Conservation (phyloP, 2,329 filamentous ascomycete species). For the Teratosphaeria epicoccoides region DNA sequence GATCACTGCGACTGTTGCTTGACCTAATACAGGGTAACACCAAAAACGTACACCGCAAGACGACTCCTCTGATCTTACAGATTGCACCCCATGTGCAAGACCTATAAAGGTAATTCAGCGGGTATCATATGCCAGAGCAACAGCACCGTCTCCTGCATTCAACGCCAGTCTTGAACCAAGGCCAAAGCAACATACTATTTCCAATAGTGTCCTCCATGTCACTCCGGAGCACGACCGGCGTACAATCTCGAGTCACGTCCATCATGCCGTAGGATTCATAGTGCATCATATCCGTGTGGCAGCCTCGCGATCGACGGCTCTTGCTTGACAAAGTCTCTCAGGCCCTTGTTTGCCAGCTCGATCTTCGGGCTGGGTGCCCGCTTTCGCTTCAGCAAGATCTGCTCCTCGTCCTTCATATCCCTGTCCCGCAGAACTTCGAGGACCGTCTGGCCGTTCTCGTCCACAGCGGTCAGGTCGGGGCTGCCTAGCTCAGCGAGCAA, state of each 20-base stretch:
- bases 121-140: neutral
- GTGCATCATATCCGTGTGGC: neutral
- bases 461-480: conserved; percentile 42
- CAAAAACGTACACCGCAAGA: no score
- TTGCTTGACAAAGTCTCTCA: conserved; percentile 3
- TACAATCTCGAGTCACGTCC: neutral
- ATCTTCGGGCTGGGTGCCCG: conserved; percentile 1
- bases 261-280: neutral
- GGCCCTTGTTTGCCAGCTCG: neutral
- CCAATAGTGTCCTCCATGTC: neutral
- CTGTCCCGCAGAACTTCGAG: conserved; percentile 48
- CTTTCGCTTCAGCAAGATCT: conserved; percentile 9
- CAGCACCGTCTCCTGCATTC: neutral
- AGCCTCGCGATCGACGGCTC: neutral
- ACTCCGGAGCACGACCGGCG: neutral
- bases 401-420: conserved; percentile 44
- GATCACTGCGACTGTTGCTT: no score
- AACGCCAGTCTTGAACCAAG: no score
- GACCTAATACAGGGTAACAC: no score
- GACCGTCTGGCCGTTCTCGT: conserved; percentile 46
- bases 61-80: neutral
- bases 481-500: conserved; percentile 41
- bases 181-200: neutral
- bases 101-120: neutral
- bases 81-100: neutral